Base-by-base conservation (phyloP, 2,329 filamentous ascomycete species). In the Aspergillus japonicus region DNA sequence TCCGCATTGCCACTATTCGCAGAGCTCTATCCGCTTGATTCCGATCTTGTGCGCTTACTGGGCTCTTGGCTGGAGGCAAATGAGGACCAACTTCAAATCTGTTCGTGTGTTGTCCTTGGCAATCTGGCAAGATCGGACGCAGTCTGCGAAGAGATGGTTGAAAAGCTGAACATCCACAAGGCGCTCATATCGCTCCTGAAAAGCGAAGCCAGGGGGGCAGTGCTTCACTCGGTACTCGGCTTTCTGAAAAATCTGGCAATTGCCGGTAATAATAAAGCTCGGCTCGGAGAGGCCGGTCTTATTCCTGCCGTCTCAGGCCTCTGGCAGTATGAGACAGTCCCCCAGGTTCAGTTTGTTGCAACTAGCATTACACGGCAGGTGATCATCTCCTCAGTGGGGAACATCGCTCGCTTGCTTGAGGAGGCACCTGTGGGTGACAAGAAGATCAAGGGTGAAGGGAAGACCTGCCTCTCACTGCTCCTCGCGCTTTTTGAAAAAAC, bases 241-340 rank as follows among this genome's bases (percentile, higher is more conserved):
- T 79, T 81, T 50, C 65, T 82, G 47, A 82, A 81, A 59, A 82
- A 82, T 57, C 68, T 82, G 10, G 76, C 78, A 8, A 78, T 81
- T 54, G 73, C 78, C 21, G 69, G 72, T 44, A 68, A 76, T n/a
- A 79, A 82, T 60, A 73, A 74, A 52, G 58, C 68, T 35, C 61
- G 64, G 48, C 66, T 82, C 23, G 77, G 74, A 8, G 68, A 74
- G 35, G 74, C 75, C 21, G 77, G 74, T 14, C 71, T 76, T 19
- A 71, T 81, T 31, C 68, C 73, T 59, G 72, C 74, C 6, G 64
- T 79, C 24, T 74, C 76, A 31, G 69, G 67, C 21, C 62, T 80
- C 50, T 78, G 78, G 74, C 68, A 64, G 6, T 75, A 76, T 58
- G 75, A 79, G 39, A 75, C 74, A 6, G 68, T 80, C 44, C 77